Evolutionary conservation across 371 early-diverging fungal genomes (phyloP), one percentile per base, ranked within the genome.

Genomic region (Nematocida ausubeli): DNA sequence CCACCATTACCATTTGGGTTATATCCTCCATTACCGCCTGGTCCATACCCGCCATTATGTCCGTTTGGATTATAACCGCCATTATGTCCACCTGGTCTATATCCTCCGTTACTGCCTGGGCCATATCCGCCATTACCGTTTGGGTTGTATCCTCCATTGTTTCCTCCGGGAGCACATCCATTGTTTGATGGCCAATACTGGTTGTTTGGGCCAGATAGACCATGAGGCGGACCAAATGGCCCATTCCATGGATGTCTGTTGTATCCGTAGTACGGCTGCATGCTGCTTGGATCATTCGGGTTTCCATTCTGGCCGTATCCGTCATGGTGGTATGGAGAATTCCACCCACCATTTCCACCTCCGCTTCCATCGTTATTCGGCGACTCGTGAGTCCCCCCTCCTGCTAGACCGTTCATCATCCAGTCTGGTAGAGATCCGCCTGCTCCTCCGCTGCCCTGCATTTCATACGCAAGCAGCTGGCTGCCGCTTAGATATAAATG

Each of bases 401-500:
- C 65, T 0, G 65, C 37, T 22, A 64, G 2, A 7, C 62, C 62
- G 6, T 60, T 52, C 37, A 54, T 72, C 35, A 63, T 32, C 49
- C 62, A 60, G 22, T 19, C 19, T 4, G 73, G 62, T 9, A 60
- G 12, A 16, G n/a, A n/a, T 16, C 63, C 65, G 4, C 47, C 54
- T 0, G 7, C 44, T 16, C 63, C 67, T 12, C 63, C 67, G 19
- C 52, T 40, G 32, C 50, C 26, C 22, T 26, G 19, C 55, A 75
- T 32, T 24, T 75, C 64, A 28, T 65, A 75, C 34, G 9, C 35
- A 22, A 75, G 44, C 16, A 37, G 19, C 42, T 75, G 73, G 7
- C 51, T 22, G 4, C 12, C 30, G 3, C 19, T 16, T 28, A 75
- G 78, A 42, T 75, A 75, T 28, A 75, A 24, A 19, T n/a, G n/a